Percentiles rank a stretch among this genome's conserved stretches.
phyloP scores from a whole-genome alignment of 495 filamentous ascomycete genomes.

The Neurospora pannonica region DNA sequence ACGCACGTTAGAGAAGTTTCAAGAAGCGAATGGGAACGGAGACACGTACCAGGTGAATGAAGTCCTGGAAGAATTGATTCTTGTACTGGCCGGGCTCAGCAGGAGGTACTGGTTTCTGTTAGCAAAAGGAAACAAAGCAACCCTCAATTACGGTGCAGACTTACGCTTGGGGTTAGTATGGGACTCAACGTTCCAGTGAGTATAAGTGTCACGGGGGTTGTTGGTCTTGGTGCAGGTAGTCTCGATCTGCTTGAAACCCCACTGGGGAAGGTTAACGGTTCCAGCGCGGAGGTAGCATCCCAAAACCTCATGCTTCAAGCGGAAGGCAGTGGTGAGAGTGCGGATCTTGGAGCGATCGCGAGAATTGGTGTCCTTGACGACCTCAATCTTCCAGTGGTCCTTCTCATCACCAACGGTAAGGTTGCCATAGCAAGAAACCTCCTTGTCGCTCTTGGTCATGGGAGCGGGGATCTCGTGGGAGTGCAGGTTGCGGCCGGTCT shows the following conservation, averaged over 20 bases:
- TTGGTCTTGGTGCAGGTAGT: slow-evolving; percentile 92
- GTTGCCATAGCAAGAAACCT: slow-evolving; percentile 95
- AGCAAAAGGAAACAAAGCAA: slow-evolving; percentile 1
- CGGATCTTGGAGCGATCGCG: slow-evolving; percentile 77
- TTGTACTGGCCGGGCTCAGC: slow-evolving; percentile 89
- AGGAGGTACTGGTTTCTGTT: slow-evolving; percentile 60
- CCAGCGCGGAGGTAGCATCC: slow-evolving; percentile 93
- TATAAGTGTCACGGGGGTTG: slow-evolving; percentile 84
- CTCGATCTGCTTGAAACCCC: slow-evolving; percentile 99
- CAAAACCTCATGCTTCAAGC: slow-evolving; percentile 71
- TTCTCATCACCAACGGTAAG: slow-evolving; percentile 95
- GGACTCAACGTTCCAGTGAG: slow-evolving; percentile 97
- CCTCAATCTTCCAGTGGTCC: slow-evolving; percentile 93
- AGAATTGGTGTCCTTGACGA: slow-evolving; percentile 80
- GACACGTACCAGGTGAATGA: slow-evolving; percentile 61
- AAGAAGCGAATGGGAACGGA: not conserved
- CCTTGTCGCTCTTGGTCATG: slow-evolving; percentile 76
- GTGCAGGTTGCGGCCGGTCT: slow-evolving; percentile 94
- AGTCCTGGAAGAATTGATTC: slow-evolving; percentile 93
- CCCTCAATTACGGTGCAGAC: slow-evolving; percentile 21
- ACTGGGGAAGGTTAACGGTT: slow-evolving; percentile 93
- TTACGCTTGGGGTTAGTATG: slow-evolving; percentile 91
- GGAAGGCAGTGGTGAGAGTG: slow-evolving; percentile 89
- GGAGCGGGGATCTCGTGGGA: slow-evolving; percentile 85
- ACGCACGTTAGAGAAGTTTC: slow-evolving; percentile 2